Conservation (phyloP, 75 land plant species). For the Chamaecyparis obtusa region DNA sequence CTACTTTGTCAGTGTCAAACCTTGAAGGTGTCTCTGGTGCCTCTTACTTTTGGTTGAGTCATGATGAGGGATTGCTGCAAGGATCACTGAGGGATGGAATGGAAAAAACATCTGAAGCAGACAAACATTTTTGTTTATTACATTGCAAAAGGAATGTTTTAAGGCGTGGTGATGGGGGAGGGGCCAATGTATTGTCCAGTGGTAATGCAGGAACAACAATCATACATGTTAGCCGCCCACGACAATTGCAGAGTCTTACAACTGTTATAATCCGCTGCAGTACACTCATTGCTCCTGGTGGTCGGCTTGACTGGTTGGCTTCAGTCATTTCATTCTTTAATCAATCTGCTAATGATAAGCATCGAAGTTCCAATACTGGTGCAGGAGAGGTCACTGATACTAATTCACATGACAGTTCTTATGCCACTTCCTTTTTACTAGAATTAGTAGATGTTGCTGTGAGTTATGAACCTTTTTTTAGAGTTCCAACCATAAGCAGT, state of each 20-base stretch:
- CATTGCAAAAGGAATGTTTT: conserved; percentile 52
- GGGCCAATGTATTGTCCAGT: conserved; percentile 74
- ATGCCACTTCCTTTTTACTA: conserved; percentile 53
- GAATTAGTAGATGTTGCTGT: conserved; percentile 82
- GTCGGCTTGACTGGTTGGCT: conserved; percentile 83
- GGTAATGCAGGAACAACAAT: conserved; percentile 67
- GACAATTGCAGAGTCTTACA: conserved; percentile 28
- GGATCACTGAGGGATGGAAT: conserved; percentile 39
- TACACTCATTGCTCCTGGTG: conserved; percentile 86
- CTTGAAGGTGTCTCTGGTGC: conserved; percentile 59
- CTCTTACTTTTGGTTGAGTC: conserved; percentile 56
- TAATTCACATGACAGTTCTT: conserved; percentile 8
- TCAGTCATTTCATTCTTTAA: conserved; percentile 58
- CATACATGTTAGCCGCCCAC: conserved; percentile 34
- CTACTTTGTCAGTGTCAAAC: conserved; percentile 55
- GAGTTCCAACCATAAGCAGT: conserved; percentile 7
- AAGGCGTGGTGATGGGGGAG: conserved; percentile 89
- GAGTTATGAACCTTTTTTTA: conserved; percentile 79
- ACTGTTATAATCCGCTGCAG: conserved; percentile 60
- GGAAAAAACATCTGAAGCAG: conserved; percentile 13
- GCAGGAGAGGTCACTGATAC: not conserved
- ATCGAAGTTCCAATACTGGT: conserved; percentile 6
- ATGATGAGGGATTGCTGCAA: conserved; percentile 67
- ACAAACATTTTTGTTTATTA: conserved; percentile 49
- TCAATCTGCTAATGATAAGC: conserved; percentile 17